These are phyloP conservation scores for Cynanchum wilfordii DNA, from an alignment of 257 asterid genomes.

Conservation along the genomic window DNA sequence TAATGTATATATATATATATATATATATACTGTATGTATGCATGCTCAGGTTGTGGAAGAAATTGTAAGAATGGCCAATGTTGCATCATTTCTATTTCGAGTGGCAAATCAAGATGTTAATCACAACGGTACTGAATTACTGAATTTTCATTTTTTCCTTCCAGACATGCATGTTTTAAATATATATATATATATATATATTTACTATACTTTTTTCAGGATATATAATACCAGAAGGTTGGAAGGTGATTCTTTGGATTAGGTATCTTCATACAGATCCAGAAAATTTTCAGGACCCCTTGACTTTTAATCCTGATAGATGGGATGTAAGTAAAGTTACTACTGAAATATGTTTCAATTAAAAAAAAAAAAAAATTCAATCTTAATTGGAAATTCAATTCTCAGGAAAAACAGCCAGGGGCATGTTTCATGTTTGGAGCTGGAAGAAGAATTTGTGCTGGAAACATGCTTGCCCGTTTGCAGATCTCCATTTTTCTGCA, in stretches of 20 bases:
- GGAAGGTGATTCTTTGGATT: constrained; percentile 52
- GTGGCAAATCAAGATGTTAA: constrained; percentile 37
- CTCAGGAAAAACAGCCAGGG: constrained; percentile 37
- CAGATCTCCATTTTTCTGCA: constrained; percentile 40
- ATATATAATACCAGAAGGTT: constrained; percentile 48
- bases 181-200: background rate
- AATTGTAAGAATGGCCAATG: constrained; percentile 40
- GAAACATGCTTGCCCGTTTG: constrained; percentile 56
- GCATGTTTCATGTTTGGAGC: constrained; percentile 46
- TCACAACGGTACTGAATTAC: constrained; percentile 30
- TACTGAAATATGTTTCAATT: background rate
- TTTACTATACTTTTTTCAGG: constrained; percentile 25
- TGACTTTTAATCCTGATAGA: constrained; percentile 52
- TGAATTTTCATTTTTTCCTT: too few relatives aligned
- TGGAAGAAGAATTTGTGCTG: constrained; percentile 47
- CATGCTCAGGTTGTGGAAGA: constrained; percentile 49
- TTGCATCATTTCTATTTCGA: constrained; percentile 32
- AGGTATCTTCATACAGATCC: constrained; percentile 50
- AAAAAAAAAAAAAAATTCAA: background rate
- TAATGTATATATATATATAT: too few relatives aligned
- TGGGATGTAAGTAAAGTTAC: constrained; percentile 39
- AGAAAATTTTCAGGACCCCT: constrained; percentile 45
- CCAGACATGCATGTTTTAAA: background rate
- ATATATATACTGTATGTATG: background rate
- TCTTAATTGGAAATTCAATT: background rate